phyloP scores from a whole-genome alignment of 345 rosid species.

The Populus deltoides region DNA sequence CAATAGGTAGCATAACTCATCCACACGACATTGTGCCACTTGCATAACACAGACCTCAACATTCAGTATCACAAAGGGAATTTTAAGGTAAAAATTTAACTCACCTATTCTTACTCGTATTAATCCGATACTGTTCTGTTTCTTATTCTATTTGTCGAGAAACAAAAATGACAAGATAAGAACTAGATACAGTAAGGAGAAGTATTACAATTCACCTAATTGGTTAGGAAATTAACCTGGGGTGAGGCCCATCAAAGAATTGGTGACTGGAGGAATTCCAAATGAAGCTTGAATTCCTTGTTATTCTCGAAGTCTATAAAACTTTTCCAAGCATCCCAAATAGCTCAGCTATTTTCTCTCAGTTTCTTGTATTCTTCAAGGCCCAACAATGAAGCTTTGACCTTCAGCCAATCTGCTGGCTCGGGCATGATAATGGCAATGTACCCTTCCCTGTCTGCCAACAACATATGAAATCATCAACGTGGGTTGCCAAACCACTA shows the following conservation, averaged over 20 bases:
- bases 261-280: neutral
- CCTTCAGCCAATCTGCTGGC: constrained; percentile 79
- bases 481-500: neutral
- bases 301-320: neutral
- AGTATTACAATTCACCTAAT: neutral
- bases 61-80: neutral
- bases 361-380: constrained; percentile 61
- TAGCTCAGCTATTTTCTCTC: constrained; percentile 17
- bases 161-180: neutral
- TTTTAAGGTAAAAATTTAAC: neutral
- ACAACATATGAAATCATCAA: neutral
- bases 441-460: constrained; percentile 89
- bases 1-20: neutral
- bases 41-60: neutral
- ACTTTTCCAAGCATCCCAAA: neutral
- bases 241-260: neutral
- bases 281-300: neutral
- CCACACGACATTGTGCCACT: neutral
- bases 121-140: neutral
- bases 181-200: neutral
- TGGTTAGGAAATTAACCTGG: neutral
- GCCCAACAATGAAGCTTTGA: constrained; percentile 51
- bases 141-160: neutral
- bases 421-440: constrained; percentile 87
- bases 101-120: neutral